These are phyloP conservation scores for Candida easanensis DNA, from an alignment of 805 yeast genomes.

Conservation along the genomic window DNA sequence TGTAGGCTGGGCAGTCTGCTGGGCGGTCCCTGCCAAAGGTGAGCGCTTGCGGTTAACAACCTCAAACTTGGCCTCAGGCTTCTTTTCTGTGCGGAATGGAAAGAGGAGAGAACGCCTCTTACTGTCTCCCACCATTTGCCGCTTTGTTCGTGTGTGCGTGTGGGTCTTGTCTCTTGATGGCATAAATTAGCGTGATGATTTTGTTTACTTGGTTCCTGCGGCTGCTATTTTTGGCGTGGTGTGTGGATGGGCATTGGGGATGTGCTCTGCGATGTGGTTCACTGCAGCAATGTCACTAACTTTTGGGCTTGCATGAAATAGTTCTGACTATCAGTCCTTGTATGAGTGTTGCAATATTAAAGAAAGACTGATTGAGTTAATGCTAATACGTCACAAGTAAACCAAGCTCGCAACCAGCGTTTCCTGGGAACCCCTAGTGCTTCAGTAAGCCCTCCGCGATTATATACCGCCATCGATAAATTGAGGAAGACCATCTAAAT, in stretches of 20 bases:
- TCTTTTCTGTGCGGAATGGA: slow-evolving; percentile 21
- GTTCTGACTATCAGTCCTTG: no score
- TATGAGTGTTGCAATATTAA: no score
- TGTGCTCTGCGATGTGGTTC: not conserved
- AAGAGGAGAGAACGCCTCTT: slow-evolving; percentile 27
- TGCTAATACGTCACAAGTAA: no score
- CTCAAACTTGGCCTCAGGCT: slow-evolving; percentile 24
- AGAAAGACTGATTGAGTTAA: no score
- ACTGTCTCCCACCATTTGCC: slow-evolving; percentile 13
- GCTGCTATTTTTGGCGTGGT: not conserved
- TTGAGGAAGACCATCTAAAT: no score
- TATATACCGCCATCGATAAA: no score
- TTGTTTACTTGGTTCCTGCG: not conserved
- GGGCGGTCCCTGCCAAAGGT: slow-evolving; percentile 11
- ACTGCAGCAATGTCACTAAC: no score
- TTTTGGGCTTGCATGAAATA: no score
- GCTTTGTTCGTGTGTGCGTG: not conserved
- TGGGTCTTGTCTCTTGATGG: not conserved
- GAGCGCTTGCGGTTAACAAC: slow-evolving; percentile 27
- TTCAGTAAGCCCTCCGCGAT: no score
- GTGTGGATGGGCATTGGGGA: not conserved
- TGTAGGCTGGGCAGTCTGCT: slow-evolving; percentile 2
- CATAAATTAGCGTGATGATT: not conserved
- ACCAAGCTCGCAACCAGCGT: no score
- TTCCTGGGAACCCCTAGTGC: no score